Base-by-base conservation (phyloP, 2,329 filamentous ascomycete genomes). In the Fusarium euwallaceae region DNA sequence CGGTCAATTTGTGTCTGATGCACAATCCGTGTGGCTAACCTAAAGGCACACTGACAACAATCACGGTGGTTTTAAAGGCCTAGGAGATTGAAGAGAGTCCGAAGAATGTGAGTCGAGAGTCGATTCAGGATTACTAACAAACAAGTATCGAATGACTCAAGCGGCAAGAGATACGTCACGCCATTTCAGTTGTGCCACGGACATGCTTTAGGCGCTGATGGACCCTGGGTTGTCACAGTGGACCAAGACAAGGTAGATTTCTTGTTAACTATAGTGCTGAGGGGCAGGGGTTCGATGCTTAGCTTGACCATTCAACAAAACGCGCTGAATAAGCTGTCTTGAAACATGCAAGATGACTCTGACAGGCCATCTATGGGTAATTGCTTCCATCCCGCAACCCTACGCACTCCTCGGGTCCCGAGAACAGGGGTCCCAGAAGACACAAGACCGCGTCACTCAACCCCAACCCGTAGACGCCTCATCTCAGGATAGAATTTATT, bases 281-380 rank as follows among this genome's bases (percentile, higher is more conserved):
- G 6, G 17, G 17, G 3, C 48, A 20, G 20, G 27, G 10, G 2
- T 9, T 17, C 2, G 2, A 32, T 29, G 17, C 17, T 53, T 32
- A 9, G 17, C 17, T 53, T 32, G 14, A n/a, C 3, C 27, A 32
- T n/a, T 8, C 10, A 12, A 5, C 48, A n/a, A 32, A n/a, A 14
- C 11, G 17, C 7, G 17, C 11, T 2, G 11, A 1, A 55, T n/a
- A 20, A 32, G 11, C 14, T 11, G 2, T 6, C 17, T 0, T n/a
- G 17, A 1, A 2, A 20, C 48, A 4, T 69, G 78, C 65, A 66
- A 75, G 10, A 79, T 79, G 2, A 80, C 78, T 2, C 24, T 81
- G 2, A 80, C 80, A 12, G n/a, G n/a, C n/a, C n/a, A n/a, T n/a
- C n/a, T n/a, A n/a, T n/a, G n/a, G n/a, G n/a, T n/a, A n/a, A n/a